Conservation (phyloP, 2,329 filamentous ascomycete genomes). For the Coniochaeta sp. region DNA sequence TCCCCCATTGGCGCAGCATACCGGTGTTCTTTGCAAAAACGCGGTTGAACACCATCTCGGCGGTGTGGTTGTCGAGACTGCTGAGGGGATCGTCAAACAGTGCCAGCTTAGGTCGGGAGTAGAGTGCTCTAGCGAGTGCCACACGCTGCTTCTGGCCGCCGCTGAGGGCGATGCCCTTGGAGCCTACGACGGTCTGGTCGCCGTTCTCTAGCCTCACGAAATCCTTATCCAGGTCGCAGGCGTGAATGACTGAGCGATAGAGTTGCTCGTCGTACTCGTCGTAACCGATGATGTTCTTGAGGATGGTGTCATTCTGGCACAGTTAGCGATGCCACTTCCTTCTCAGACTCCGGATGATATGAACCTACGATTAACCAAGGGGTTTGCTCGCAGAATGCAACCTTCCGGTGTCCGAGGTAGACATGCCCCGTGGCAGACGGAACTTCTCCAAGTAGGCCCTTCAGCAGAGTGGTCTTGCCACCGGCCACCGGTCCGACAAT, state of each 20-base stretch:
- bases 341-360: no score
- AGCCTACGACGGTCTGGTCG: conserved; percentile 11
- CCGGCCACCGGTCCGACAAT: conserved; percentile 15
- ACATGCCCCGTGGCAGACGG: conserved; percentile 4
- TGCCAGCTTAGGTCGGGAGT: conserved; percentile 12
- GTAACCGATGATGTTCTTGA: conserved; percentile 11
- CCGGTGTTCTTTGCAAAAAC: conserved; percentile 6
- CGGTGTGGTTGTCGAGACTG: conserved; percentile 14
- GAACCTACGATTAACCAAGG: conserved; percentile 18
- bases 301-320: conserved; percentile 12
- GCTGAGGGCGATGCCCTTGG: conserved; percentile 9
- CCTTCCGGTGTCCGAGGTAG: background rate
- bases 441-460: conserved; percentile 14
- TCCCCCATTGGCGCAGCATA: conserved; percentile 6
- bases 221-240: conserved; percentile 9
- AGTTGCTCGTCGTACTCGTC: conserved; percentile 8
- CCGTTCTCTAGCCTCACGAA: conserved; percentile 6
- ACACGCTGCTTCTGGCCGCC: conserved; percentile 15
- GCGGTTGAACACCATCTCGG: background rate
- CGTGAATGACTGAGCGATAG: conserved; percentile 7
- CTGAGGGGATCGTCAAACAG: conserved; percentile 18
- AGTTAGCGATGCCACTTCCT: no score
- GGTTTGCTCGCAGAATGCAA: conserved; percentile 14
- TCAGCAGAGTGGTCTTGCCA: conserved; percentile 17
- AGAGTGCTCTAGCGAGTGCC: conserved; percentile 17